phyloP scores from a whole-genome alignment of 768 basidiomycete genomes.

The Tephrocybe rancida region DNA sequence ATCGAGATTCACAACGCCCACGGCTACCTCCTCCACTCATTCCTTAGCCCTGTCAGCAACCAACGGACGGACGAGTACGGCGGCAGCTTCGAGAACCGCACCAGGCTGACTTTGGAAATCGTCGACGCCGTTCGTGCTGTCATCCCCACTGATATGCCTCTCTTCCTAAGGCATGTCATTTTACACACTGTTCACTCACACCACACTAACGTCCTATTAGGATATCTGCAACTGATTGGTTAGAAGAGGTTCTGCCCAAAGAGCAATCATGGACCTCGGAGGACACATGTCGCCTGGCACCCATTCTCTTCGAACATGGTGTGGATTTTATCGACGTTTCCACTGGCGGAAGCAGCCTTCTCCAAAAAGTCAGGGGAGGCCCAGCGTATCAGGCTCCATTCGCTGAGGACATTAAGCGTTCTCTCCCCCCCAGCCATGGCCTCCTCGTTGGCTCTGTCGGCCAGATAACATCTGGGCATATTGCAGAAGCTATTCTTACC shows the following conservation, averaged over 20 bases:
- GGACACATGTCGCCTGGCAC: constrained; percentile 65
- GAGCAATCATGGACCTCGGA: constrained; percentile 68
- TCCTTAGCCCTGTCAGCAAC: constrained; percentile 62
- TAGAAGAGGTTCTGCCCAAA: constrained; percentile 56
- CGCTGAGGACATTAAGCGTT: constrained; percentile 51
- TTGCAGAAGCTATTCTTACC: constrained; percentile 62
- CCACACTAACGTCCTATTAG: constrained; percentile 26
- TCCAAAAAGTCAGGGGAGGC: constrained; percentile 36
- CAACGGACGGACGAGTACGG: constrained; percentile 70
- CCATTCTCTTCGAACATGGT: constrained; percentile 60
- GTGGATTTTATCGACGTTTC: constrained; percentile 79
- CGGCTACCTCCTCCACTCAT: constrained; percentile 58
- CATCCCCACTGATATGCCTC: constrained; percentile 64
- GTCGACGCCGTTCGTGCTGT: constrained; percentile 62
- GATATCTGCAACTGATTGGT: constrained; percentile 75
- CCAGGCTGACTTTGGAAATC: constrained; percentile 60
- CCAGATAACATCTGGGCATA: constrained; percentile 50
- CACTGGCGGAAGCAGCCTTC: constrained; percentile 56
- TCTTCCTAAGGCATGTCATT: constrained; percentile 62
- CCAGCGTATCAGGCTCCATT: constrained; percentile 57
- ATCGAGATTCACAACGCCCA: constrained; percentile 68
- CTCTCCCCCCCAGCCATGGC: constrained; percentile 34
- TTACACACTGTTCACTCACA: constrained; percentile 2
- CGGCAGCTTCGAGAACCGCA: constrained; percentile 70
- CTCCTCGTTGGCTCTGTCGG: constrained; percentile 53